Percentiles rank a stretch among this genome's conserved stretches.
Evolutionary conservation across 2,329 filamentous ascomycete genomes (phyloP).

Genomic region (Simplicillium sp.): DNA sequence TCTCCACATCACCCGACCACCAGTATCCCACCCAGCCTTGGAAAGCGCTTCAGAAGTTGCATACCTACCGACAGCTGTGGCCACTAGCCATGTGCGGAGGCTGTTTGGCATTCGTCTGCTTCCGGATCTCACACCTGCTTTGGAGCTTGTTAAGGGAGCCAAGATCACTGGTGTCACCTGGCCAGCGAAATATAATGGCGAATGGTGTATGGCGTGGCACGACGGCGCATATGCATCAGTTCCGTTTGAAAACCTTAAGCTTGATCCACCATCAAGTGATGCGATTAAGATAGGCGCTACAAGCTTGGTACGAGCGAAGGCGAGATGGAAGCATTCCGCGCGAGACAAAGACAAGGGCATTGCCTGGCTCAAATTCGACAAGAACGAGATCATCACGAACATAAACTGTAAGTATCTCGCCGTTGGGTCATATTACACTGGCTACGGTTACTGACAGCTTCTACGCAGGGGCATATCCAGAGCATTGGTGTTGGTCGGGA

Average conservation of each 20-base stretch:
- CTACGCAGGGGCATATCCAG: conserved; percentile 29
- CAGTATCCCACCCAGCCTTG: conserved; percentile 28
- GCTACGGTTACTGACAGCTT: background rate
- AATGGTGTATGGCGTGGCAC: conserved; percentile 50
- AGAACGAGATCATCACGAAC: conserved; percentile 57
- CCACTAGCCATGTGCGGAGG: conserved; percentile 36
- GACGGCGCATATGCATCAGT: conserved; percentile 41
- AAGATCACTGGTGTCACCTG: conserved; percentile 41
- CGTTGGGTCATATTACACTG: background rate
- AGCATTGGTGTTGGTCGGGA: conserved; percentile 49
- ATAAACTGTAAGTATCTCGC: conserved; percentile 38
- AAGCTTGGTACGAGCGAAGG: conserved; percentile 36
- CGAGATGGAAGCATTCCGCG: conserved; percentile 43
- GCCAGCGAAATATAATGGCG: conserved; percentile 39
- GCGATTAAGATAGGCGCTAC: conserved; percentile 37
- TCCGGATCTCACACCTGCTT: conserved; percentile 31
- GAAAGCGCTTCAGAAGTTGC: conserved; percentile 29
- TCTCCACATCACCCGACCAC: conserved; percentile 34
- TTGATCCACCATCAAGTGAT: conserved; percentile 34
- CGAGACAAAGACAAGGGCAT: conserved; percentile 23
- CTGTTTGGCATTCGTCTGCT: conserved; percentile 36
- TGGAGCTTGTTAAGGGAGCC: conserved; percentile 39
- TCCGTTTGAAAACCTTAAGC: conserved; percentile 35
- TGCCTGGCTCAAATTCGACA: conserved; percentile 52
- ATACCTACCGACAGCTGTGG: conserved; percentile 32